Conservation (phyloP, 768 basidiomycete genomes). For the Strobilomyces echinocephalus region DNA sequence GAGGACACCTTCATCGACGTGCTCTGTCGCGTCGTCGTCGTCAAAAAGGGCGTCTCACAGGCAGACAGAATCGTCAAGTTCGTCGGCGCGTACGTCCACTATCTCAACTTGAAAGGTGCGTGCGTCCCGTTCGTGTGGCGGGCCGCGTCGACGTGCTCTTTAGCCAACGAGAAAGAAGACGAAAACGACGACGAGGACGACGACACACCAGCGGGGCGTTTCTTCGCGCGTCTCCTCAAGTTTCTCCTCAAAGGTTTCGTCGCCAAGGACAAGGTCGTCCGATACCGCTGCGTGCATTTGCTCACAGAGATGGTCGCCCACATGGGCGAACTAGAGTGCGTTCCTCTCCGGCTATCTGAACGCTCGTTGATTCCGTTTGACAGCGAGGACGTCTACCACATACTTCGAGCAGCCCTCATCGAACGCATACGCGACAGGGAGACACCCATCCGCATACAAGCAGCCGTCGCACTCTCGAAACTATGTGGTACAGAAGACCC, state of each 20-base stretch:
- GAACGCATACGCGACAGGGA: conserved; percentile 82
- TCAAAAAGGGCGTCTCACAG: conserved; percentile 76
- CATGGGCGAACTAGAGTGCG: conserved; percentile 84
- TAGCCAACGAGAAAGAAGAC: conserved; percentile 36
- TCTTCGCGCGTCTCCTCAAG: conserved; percentile 60
- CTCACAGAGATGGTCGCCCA: conserved; percentile 75
- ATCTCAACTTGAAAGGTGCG: conserved; percentile 73
- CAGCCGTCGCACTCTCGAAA: conserved; percentile 73
- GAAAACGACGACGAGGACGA: conserved; percentile 48
- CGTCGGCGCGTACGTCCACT: conserved; percentile 69
- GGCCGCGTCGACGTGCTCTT: neutral
- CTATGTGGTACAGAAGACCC: conserved; percentile 68
- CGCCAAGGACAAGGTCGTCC: conserved; percentile 83
- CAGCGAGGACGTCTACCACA: conserved; percentile 73
- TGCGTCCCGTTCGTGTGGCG: neutral
- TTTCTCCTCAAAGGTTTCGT: conserved; percentile 74
- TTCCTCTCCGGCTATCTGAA: neutral
- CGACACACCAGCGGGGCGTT: conserved; percentile 65
- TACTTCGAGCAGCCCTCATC: conserved; percentile 59
- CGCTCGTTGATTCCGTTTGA: neutral
- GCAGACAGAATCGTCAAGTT: conserved; percentile 83
- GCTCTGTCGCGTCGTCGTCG: conserved; percentile 54
- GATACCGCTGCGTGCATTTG: conserved; percentile 75
- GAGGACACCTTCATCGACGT: conserved; percentile 57
- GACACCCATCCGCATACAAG: conserved; percentile 67